Base-by-base conservation (phyloP, 176 grass and related monocot genomes). In the Eleusine coracana region DNA sequence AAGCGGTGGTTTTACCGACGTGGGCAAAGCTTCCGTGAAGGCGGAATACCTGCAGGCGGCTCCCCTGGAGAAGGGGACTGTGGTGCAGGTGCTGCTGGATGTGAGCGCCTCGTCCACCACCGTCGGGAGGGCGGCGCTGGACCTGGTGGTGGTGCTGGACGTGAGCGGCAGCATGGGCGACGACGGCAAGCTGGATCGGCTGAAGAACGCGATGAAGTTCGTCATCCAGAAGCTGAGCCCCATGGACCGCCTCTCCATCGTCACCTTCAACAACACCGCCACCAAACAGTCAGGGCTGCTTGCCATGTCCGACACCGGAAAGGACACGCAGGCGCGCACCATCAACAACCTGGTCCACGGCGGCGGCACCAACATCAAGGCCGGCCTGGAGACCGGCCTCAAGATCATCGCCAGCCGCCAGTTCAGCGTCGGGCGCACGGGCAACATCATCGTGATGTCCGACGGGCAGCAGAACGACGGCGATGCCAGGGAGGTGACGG, bases 191-290 rank as follows among this genome's bases (percentile, higher is more conserved):
- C 37, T 86, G 6, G 40, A 16, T 0, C 13, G 71, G 70, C 2
- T 80, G 1, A 63, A 73, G 39, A n/a, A 0, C 3, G 75, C 84
- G 36, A 62, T 79, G 66, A 8, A 16, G 68, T 86, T 80, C 62
- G 36, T 86, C 1, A 23, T 86, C 20, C 60, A 5, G 51, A 86
- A 86, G 70, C 75, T 86, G 11, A 50, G 52, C 28, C 25, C 48
- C 11, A 25, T 52, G 2, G 84, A 86, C 55, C 84, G 84, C 6
- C 71, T 86, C 16, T 86, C 84, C 8, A 62, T 86, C 61, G 84
- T 86, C 75, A 64, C 58, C 20, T 86, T 79, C 5, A 8, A 10
- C 34, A 13, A 1, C 68, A 40, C 68, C 18, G 1, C 49, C 9
- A 2, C 52, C 21, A 59, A 25, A 51, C 40, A 66, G 9, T 73